Conservation (phyloP, 352 stramenopile species). For the Elongisporangium prolatum region DNA sequence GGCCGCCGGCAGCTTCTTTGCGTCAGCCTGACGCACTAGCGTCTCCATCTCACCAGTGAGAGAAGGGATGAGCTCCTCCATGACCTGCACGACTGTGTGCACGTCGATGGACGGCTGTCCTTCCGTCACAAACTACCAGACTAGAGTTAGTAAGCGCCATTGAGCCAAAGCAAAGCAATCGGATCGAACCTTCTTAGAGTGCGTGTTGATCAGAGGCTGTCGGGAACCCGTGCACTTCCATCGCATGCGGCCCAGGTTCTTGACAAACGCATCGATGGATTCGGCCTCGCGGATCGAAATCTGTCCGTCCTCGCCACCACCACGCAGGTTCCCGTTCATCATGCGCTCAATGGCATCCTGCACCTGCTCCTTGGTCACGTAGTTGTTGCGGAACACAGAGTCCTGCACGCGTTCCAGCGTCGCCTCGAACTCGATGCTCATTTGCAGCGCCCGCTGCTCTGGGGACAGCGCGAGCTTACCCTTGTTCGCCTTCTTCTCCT, state of each 20-base stretch:
- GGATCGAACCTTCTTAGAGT: conserved; percentile 29
- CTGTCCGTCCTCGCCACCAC: conserved; percentile 38
- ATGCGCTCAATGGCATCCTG: conserved; percentile 64
- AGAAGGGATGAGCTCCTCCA: conserved; percentile 66
- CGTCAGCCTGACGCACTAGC: conserved; percentile 34
- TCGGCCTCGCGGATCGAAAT: conserved; percentile 63
- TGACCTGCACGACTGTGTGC: conserved; percentile 48
- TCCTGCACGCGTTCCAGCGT: conserved; percentile 80
- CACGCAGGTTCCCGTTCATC: conserved; percentile 45
- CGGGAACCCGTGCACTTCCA: conserved; percentile 81
- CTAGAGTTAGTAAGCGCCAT: conserved; percentile 2
- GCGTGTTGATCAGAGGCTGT: conserved; percentile 54
- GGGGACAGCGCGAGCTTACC: conserved; percentile 44
- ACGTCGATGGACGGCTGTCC: conserved; percentile 64
- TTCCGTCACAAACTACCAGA: conserved; percentile 35
- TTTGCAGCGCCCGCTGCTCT: conserved; percentile 71
- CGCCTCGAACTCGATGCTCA: conserved; percentile 80
- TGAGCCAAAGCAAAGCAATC: neutral
- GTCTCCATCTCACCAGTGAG: conserved; percentile 74
- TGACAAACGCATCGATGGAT: conserved; percentile 66
- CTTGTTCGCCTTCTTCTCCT: conserved; percentile 34
- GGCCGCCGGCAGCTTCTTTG: conserved; percentile 16
- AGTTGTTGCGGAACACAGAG: conserved; percentile 81
- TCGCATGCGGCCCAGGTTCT: conserved; percentile 59
- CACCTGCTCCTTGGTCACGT: conserved; percentile 77